Evolutionary conservation across 345 rosid genomes (phyloP).

Genomic region (Toxicodendron radicans): DNA sequence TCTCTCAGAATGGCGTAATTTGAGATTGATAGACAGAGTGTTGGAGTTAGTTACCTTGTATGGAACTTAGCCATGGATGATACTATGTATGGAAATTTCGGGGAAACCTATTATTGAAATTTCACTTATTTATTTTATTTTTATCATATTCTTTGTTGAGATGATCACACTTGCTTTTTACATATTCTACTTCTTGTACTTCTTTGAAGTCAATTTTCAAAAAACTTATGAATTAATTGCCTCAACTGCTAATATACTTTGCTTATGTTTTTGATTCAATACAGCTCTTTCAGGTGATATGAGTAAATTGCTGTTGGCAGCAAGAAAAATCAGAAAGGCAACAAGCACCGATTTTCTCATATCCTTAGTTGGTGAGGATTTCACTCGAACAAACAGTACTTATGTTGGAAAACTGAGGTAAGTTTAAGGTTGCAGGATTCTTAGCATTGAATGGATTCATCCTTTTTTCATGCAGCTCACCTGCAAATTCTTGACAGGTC

Average conservation of each 20-base stretch:
- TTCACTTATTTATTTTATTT: background rate
- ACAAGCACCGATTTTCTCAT: slow-evolving; percentile 68
- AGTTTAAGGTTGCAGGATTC: slow-evolving; percentile 9
- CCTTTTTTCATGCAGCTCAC: slow-evolving; percentile 17
- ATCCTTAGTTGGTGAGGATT: slow-evolving; percentile 63
- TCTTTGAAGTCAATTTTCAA: background rate
- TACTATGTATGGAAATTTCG: background rate
- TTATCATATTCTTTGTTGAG: background rate
- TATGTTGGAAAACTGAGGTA: slow-evolving; percentile 81
- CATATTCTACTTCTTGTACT: background rate
- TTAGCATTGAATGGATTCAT: slow-evolving; percentile 6
- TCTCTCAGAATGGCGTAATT: background rate
- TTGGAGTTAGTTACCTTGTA: background rate
- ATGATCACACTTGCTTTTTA: background rate
- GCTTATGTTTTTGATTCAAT: slow-evolving; percentile 12
- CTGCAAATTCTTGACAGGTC: slow-evolving; percentile 53
- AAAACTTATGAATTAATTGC: background rate
- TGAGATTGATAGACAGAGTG: background rate
- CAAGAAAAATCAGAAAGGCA: slow-evolving; percentile 77
- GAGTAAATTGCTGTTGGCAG: slow-evolving; percentile 78
- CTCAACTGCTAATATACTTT: background rate
- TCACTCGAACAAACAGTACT: slow-evolving; percentile 58
- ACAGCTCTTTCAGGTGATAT: slow-evolving; percentile 70
- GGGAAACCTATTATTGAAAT: background rate
- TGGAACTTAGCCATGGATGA: background rate